Conservation (phyloP, 148 eudicot species). For the Persicaria maculosa region DNA sequence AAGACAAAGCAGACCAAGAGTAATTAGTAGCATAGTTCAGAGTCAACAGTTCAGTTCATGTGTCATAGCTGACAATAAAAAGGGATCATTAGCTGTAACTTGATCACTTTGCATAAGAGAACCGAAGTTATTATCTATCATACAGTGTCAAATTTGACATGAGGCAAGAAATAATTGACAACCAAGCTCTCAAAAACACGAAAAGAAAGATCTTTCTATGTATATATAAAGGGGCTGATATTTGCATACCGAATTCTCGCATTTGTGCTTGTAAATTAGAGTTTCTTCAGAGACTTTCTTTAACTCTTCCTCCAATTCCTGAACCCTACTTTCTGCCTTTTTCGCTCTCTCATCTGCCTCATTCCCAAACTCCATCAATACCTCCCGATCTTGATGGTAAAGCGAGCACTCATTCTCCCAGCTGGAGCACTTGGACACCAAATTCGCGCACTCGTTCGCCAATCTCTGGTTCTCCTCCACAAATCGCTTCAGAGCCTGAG, state of each 20-base stretch:
- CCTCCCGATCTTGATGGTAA: constrained; percentile 80
- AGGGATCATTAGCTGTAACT: background rate
- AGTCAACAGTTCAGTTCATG: background rate
- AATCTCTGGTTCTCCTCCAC: constrained; percentile 83
- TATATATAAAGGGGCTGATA: background rate
- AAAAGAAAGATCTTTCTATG: background rate
- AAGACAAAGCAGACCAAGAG: no score
- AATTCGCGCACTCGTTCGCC: constrained; percentile 60
- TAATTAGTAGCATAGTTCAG: background rate
- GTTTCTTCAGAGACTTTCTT: constrained; percentile 38
- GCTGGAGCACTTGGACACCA: constrained; percentile 47
- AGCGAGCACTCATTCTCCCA: constrained; percentile 81
- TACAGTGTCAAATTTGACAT: background rate
- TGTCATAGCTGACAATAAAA: background rate
- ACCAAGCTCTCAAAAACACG: background rate
- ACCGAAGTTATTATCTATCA: background rate
- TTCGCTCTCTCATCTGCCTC: constrained; percentile 85
- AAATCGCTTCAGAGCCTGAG: constrained; percentile 76
- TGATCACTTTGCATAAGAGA: background rate
- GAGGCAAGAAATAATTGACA: background rate
- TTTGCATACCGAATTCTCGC: constrained; percentile 41
- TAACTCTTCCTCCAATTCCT: constrained; percentile 55
- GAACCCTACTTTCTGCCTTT: constrained; percentile 53
- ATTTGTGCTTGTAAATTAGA: constrained; percentile 37
- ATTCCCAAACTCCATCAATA: constrained; percentile 87